A percentile compares a stretch with the other conserved stretches of the same genome.
These are phyloP conservation scores for Zalerion maritima DNA, from an alignment of 495 filamentous ascomycete species.

Conservation along the genomic window DNA sequence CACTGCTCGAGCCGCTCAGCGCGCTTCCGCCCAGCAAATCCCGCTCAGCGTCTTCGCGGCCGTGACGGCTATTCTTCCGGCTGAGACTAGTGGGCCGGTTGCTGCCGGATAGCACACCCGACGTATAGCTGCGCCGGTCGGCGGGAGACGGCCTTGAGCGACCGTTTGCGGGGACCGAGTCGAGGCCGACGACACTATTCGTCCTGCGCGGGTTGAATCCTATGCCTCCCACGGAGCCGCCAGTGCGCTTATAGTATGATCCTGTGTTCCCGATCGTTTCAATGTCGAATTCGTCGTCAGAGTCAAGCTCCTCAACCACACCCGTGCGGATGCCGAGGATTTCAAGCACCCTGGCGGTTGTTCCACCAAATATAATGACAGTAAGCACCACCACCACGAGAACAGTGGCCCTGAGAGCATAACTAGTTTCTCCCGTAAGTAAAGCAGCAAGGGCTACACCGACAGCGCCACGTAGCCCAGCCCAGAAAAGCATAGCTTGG, in stretches of 20 bases:
- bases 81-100: conserved; percentile 28
- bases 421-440: conserved; percentile 60
- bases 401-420: conserved; percentile 74
- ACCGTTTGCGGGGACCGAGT: conserved; percentile 27
- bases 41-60: conserved; percentile 44
- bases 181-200: conserved; percentile 40
- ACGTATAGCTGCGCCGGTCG: conserved; percentile 34
- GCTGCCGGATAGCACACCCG: conserved; percentile 30
- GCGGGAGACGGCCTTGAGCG: conserved; percentile 13
- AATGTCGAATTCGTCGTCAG: conserved; percentile 96
- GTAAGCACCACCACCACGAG: conserved; percentile 94
- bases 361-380: conserved; percentile 96
- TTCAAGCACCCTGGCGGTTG: conserved; percentile 96
- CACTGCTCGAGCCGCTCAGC: no score
- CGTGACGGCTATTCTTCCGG: conserved; percentile 31
- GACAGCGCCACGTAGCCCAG: conserved; percentile 86
- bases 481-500: conserved; percentile 98
- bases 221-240: conserved; percentile 44
- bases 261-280: conserved; percentile 56
- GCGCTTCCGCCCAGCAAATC: conserved; percentile 43
- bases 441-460: conserved; percentile 93
- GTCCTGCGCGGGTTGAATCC: conserved; percentile 58
- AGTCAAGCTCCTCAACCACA: conserved; percentile 90
- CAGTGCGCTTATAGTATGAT: conserved; percentile 63
- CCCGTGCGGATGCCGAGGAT: conserved; percentile 89